Percentiles rank a stretch among this genome's conserved stretches.
phyloP scores from a whole-genome alignment of 805 yeast species.

The Komagataella populi region DNA sequence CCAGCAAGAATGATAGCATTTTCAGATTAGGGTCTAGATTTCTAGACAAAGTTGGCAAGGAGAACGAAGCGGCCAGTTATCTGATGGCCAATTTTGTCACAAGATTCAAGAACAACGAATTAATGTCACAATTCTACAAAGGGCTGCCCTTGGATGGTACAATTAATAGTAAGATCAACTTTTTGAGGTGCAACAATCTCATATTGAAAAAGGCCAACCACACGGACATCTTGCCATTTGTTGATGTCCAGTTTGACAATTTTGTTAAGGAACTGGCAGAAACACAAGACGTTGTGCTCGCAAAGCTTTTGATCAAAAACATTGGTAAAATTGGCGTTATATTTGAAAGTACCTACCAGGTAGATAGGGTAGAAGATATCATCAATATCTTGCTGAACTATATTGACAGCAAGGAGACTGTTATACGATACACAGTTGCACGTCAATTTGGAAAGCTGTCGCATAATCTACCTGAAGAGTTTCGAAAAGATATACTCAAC shows the following conservation, averaged over 20 bases:
- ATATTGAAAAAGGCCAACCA: conserved; percentile 9
- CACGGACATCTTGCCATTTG: conserved; percentile 1
- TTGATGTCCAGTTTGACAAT: conserved; percentile 6
- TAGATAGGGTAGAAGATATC: conserved; percentile 30
- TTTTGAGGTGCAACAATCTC: conserved; percentile 5
- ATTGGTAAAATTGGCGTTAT: conserved; percentile 25
- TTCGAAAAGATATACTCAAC: conserved; percentile 26
- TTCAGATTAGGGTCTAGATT: conserved; percentile 19
- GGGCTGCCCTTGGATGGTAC: background rate
- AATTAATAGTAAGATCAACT: background rate
- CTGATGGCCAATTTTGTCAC: conserved; percentile 40
- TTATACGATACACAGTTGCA: conserved; percentile 51
- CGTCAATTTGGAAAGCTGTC: conserved; percentile 45
- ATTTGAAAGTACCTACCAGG: conserved; percentile 13
- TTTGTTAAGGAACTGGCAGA: conserved; percentile 6
- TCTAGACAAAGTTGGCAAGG: conserved; percentile 37
- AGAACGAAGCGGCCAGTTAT: conserved; percentile 37
- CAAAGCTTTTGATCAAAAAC: conserved; percentile 13
- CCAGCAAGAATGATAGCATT: conserved; percentile 20
- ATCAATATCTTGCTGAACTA: conserved; percentile 31
- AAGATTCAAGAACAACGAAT: conserved; percentile 26
- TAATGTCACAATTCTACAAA: conserved; percentile 13
- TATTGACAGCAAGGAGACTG: conserved; percentile 35
- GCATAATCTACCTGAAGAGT: conserved; percentile 14
- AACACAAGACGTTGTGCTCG: background rate